Conservation (phyloP, 345 rosid genomes). For the Citrus australasica region DNA sequence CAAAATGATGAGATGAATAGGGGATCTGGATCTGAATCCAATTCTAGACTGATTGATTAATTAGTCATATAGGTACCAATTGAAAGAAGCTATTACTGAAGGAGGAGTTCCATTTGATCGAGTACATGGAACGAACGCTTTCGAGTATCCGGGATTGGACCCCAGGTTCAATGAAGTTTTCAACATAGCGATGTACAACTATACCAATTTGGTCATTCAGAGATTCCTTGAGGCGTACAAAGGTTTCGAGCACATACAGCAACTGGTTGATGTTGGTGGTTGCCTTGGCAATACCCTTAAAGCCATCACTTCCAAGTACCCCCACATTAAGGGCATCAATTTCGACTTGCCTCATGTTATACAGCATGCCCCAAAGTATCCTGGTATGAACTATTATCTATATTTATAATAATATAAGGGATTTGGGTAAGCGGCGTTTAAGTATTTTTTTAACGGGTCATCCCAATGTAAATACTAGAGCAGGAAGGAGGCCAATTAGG, state of each 20-base stretch:
- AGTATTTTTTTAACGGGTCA: too few species aligned
- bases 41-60: too few species aligned
- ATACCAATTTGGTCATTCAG: conserved; percentile 30
- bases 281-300: too few species aligned
- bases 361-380: conserved; percentile 27
- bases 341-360: conserved; percentile 53
- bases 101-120: conserved; percentile 46
- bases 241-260: not conserved
- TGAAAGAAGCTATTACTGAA: conserved; percentile 39
- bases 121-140: conserved; percentile 39
- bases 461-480: too few species aligned
- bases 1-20: too few species aligned
- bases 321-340: conserved; percentile 42
- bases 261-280: too few species aligned
- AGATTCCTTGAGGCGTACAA: conserved; percentile 32
- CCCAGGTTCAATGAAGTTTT: conserved; percentile 37
- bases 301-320: conserved; percentile 2
- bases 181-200: conserved; percentile 40
- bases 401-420: too few species aligned
- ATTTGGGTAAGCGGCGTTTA: too few species aligned
- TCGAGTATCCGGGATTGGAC: conserved; percentile 35
- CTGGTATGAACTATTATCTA: too few species aligned
- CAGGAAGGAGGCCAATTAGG: too few species aligned
- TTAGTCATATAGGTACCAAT: not conserved
- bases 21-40: too few species aligned